Evolutionary conservation across 345 rosid genomes (phyloP).

Genomic region (Rhizophora mangle): DNA sequence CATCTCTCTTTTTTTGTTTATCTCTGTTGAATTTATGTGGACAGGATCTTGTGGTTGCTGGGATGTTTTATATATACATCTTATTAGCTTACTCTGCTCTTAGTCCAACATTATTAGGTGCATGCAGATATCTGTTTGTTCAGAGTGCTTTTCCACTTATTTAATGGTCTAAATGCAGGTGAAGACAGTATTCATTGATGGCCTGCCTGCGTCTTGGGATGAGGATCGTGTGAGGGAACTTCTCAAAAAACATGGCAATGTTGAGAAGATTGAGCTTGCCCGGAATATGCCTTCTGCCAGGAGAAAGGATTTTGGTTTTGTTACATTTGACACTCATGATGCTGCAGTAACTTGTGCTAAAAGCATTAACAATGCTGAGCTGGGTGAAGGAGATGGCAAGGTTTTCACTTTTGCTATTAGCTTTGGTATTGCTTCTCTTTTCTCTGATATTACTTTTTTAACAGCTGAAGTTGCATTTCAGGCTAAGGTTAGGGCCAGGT

Average conservation of each 20-base stretch:
- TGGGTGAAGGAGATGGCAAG: constrained; percentile 82
- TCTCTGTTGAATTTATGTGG: not conserved
- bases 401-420: constrained; percentile 31
- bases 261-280: constrained; percentile 95
- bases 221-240: constrained; percentile 76
- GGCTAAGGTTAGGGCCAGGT: constrained; percentile 96
- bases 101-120: no score
- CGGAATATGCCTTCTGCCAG: constrained; percentile 96
- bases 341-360: constrained; percentile 92
- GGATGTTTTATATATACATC: no score
- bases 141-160: constrained; percentile 1
- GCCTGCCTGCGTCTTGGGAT: constrained; percentile 88
- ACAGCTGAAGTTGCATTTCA: constrained; percentile 21
- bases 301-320: constrained; percentile 97
- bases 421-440: not conserved
- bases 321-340: constrained; percentile 86
- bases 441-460: not conserved
- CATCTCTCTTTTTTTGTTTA: not conserved
- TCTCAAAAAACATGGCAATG: constrained; percentile 65
- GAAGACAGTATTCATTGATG: constrained; percentile 86
- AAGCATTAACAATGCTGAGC: constrained; percentile 80
- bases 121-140: not conserved
- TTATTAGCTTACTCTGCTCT: no score
- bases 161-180: constrained; percentile 49
- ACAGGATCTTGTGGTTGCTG: no score